phyloP scores from a whole-genome alignment of 192 early-diverging fungal species.

The Chytriomyces sp. region DNA sequence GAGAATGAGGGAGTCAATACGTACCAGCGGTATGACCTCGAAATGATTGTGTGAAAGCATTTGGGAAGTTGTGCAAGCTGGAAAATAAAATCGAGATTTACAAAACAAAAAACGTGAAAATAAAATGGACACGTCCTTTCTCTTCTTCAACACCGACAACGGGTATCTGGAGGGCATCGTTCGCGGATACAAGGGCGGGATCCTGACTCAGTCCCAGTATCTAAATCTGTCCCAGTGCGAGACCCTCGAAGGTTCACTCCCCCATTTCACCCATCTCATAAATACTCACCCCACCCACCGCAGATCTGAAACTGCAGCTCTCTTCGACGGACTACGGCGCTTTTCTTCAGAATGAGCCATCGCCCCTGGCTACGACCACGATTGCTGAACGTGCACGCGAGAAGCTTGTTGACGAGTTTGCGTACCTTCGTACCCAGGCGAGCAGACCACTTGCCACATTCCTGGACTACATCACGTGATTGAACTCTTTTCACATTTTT shows the following conservation, averaged over 20 bases:
- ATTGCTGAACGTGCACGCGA: constrained; percentile 88
- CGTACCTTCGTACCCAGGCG: constrained; percentile 87
- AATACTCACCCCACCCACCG: background rate
- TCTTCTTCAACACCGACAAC: constrained; percentile 84
- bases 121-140: constrained; percentile 6
- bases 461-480: constrained; percentile 94
- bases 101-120: too few relatives aligned
- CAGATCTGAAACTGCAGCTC: constrained; percentile 94
- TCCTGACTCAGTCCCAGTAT: constrained; percentile 83
- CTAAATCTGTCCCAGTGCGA: constrained; percentile 97
- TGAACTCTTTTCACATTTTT: constrained; percentile 12
- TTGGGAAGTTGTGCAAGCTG: background rate
- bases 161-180: constrained; percentile 95
- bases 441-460: constrained; percentile 85
- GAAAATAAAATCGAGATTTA: background rate
- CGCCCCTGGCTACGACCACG: constrained; percentile 90
- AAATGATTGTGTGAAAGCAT: constrained; percentile 50
- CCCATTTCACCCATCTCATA: background rate
- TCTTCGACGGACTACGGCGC: constrained; percentile 94
- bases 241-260: constrained; percentile 81
- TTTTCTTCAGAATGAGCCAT: constrained; percentile 94
- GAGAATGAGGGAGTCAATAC: constrained; percentile 79
- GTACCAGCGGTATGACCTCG: constrained; percentile 84
- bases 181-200: constrained; percentile 89
- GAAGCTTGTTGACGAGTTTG: constrained; percentile 89